A percentile compares a stretch with the other conserved stretches of the same genome.
These are phyloP conservation scores for Cytidiella melzeri DNA, from an alignment of 768 basidiomycete species.

Conservation along the genomic window DNA sequence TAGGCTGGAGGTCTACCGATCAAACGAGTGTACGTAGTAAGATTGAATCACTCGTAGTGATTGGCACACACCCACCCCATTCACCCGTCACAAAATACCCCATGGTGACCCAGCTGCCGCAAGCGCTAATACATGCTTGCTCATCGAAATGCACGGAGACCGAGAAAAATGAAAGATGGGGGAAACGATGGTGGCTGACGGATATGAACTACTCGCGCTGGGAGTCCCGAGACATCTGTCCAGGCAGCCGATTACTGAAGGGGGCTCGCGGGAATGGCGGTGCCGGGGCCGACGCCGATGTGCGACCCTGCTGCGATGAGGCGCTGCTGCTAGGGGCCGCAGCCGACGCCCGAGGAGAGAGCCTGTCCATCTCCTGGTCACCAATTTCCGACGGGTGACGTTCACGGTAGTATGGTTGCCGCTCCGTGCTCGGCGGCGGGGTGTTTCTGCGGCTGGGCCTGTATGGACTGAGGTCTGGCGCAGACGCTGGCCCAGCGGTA, in stretches of 20 bases:
- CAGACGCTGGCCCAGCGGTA: constrained; percentile 70
- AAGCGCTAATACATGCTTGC: too few relatives aligned
- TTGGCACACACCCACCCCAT: too few relatives aligned
- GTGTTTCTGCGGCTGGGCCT: constrained; percentile 20
- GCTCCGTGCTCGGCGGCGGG: background rate
- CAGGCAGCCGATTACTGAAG: background rate
- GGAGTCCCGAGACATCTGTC: background rate
- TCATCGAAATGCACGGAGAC: too few relatives aligned
- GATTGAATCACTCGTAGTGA: too few relatives aligned
- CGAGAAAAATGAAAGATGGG: background rate
- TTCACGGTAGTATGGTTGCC: background rate
- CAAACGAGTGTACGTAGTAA: too few relatives aligned
- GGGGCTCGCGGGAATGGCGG: background rate
- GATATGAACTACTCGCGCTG: background rate
- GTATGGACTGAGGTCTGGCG: constrained; percentile 33
- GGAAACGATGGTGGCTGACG: background rate
- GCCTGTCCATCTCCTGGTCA: too few relatives aligned
- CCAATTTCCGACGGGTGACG: background rate
- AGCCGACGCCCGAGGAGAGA: background rate
- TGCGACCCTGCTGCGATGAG: background rate
- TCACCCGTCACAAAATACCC: too few relatives aligned
- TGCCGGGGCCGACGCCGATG: background rate
- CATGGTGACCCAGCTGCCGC: too few relatives aligned
- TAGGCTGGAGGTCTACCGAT: too few relatives aligned
- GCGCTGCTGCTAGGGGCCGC: background rate